Conservation (phyloP, 441 rosid species). For the Erodium moschatum region DNA sequence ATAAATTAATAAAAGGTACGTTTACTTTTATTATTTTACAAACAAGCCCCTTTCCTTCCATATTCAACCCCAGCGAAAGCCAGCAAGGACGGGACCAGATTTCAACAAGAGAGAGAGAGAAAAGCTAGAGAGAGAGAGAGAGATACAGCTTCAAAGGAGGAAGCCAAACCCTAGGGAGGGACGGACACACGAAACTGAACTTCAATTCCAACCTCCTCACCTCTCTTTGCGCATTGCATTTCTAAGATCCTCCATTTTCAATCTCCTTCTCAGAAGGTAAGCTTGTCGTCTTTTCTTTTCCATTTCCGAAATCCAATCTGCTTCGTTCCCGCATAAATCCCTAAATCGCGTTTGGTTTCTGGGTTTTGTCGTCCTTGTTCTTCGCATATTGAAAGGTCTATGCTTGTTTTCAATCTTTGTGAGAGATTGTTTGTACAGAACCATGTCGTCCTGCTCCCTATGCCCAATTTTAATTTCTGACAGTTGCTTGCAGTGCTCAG, state of each 20-base stretch:
- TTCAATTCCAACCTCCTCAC: slow-evolving; percentile 15
- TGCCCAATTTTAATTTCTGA: slow-evolving; percentile 1
- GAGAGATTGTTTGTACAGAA: not conserved
- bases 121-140: slow-evolving; percentile 10
- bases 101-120: slow-evolving; percentile 9
- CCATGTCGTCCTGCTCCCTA: not conserved
- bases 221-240: slow-evolving; percentile 24
- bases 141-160: not conserved
- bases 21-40: slow-evolving; percentile 5
- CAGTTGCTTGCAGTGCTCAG: slow-evolving; percentile 30
- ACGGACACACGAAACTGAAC: not conserved
- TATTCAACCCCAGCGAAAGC: slow-evolving; percentile 12
- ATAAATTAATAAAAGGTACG: not conserved
- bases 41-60: slow-evolving; percentile 17
- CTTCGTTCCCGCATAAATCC: slow-evolving; percentile 8
- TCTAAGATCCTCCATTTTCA: slow-evolving; percentile 38
- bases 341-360: not conserved
- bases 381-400: not conserved
- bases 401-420: not conserved
- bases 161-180: slow-evolving; percentile 20
- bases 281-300: slow-evolving; percentile 5
- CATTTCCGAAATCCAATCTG: slow-evolving; percentile 19
- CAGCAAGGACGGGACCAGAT: slow-evolving; percentile 6
- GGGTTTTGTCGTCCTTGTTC: not conserved
- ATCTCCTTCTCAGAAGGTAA: slow-evolving; percentile 13